phyloP scores from a whole-genome alignment of 1,284 basidiomycete genomes.

The Malassezia obtusa region DNA sequence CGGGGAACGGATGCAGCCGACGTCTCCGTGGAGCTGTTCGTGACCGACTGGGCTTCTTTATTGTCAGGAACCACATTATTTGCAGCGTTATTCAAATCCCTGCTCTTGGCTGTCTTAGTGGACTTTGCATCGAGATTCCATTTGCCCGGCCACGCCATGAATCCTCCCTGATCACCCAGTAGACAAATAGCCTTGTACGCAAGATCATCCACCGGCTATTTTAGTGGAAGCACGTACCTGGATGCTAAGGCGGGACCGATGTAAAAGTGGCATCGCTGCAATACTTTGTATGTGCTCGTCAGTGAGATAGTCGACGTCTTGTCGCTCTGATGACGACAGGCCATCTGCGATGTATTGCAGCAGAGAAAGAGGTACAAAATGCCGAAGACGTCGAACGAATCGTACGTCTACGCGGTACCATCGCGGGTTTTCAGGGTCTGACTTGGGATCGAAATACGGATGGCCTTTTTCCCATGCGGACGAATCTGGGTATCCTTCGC shows the following conservation, averaged over 20 bases:
- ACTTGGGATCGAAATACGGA: conserved; percentile 85
- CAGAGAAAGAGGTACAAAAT: conserved; percentile 71
- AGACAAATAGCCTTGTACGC: conserved; percentile 63
- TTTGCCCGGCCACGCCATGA: conserved; percentile 40
- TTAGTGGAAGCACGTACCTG: conserved; percentile 13
- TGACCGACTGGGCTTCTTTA: too few species aligned
- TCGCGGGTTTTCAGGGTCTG: conserved; percentile 62
- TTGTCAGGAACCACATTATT: too few species aligned
- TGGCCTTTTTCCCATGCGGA: conserved; percentile 51
- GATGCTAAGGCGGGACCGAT: conserved; percentile 73
- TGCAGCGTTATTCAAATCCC: too few species aligned
- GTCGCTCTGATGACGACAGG: conserved; percentile 58
- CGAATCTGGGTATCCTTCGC: conserved; percentile 10
- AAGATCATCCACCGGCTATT: conserved; percentile 58
- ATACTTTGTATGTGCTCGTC: conserved; percentile 48
- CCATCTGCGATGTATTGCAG: conserved; percentile 64
- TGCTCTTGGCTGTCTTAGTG: too few species aligned
- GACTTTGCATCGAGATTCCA: background rate
- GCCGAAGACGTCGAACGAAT: conserved; percentile 59
- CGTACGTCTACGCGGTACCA: conserved; percentile 78
- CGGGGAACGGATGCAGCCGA: too few species aligned
- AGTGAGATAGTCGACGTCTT: conserved; percentile 43
- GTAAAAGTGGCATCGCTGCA: conserved; percentile 68
- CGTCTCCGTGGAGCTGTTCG: too few species aligned
- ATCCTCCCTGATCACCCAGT: conserved; percentile 62